Evolutionary conservation across 2,329 filamentous ascomycete species (phyloP).

Genomic region (Magnaporthales sp.): DNA sequence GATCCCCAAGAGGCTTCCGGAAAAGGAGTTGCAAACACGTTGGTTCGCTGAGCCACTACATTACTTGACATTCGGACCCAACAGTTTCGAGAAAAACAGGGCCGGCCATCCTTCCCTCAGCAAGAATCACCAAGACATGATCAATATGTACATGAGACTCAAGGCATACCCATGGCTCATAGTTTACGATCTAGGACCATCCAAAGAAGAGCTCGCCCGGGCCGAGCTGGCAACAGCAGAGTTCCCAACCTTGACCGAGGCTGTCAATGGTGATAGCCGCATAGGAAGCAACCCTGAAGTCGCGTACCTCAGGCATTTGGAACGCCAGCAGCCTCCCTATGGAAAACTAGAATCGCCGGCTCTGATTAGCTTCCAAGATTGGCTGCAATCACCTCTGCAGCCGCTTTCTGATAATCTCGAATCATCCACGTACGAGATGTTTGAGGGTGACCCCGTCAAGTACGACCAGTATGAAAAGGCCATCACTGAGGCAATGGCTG

Average conservation of each 20-base stretch:
- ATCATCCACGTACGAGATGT: conserved; percentile 95
- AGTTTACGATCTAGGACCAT: conserved; percentile 51
- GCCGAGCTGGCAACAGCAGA: conserved; percentile 32
- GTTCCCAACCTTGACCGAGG: conserved; percentile 66
- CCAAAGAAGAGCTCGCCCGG: conserved; percentile 24
- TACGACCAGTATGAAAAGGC: conserved; percentile 93
- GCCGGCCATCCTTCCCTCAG: conserved; percentile 53
- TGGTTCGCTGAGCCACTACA: conserved; percentile 65
- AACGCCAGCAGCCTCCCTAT: conserved; percentile 66
- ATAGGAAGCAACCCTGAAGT: conserved; percentile 42
- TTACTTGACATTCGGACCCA: conserved; percentile 45
- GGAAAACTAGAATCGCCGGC: conserved; percentile 40
- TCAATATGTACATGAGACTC: conserved; percentile 55
- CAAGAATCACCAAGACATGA: conserved; percentile 50
- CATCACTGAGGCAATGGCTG: conserved; percentile 67
- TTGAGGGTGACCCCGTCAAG: conserved; percentile 96
- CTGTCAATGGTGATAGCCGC: conserved; percentile 24
- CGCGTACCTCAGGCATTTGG: conserved; percentile 75
- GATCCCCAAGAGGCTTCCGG: conserved; percentile 49
- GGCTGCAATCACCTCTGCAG: conserved; percentile 89
- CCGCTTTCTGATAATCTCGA: conserved; percentile 94
- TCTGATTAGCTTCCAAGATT: conserved; percentile 69
- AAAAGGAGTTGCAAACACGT: conserved; percentile 51
- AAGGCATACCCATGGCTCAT: conserved; percentile 55
- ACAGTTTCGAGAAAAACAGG: conserved; percentile 51